Evolutionary conservation across 1,284 basidiomycete species (phyloP).

Genomic region (Tremellales sp.): DNA sequence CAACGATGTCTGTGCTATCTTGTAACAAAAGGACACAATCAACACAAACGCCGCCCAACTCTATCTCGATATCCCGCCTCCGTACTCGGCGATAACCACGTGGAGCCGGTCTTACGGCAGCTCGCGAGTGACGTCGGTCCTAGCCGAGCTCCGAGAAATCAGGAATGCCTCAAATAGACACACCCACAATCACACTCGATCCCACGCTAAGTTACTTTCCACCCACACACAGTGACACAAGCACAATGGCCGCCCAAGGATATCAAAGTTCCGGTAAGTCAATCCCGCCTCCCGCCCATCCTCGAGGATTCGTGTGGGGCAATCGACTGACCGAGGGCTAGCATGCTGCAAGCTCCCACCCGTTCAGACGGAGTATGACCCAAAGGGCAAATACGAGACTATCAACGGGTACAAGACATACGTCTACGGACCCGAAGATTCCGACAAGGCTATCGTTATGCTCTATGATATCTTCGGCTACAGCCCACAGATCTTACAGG

Average conservation of each 20-base stretch:
- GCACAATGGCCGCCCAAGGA: not conserved
- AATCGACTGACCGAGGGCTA: constrained; percentile 6
- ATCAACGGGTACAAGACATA: constrained; percentile 48
- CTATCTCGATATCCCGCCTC: too few species aligned
- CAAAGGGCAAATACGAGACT: constrained; percentile 47
- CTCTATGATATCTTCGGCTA: constrained; percentile 51
- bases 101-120: too few species aligned
- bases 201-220: too few species aligned
- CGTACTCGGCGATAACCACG: too few species aligned
- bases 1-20: too few species aligned
- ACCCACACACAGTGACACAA: not conserved
- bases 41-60: too few species aligned
- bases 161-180: too few species aligned
- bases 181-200: too few species aligned
- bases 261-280: not conserved
- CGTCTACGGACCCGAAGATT: constrained; percentile 32
- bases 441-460: constrained; percentile 35
- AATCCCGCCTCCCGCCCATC: not conserved
- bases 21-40: too few species aligned
- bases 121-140: too few species aligned
- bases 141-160: too few species aligned
- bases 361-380: constrained; percentile 51
- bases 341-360: constrained; percentile 54
- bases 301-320: too few species aligned
- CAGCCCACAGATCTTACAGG: constrained; percentile 51